Base-by-base conservation (phyloP, 169 alveolate species). In the Fabrea salina region DNA sequence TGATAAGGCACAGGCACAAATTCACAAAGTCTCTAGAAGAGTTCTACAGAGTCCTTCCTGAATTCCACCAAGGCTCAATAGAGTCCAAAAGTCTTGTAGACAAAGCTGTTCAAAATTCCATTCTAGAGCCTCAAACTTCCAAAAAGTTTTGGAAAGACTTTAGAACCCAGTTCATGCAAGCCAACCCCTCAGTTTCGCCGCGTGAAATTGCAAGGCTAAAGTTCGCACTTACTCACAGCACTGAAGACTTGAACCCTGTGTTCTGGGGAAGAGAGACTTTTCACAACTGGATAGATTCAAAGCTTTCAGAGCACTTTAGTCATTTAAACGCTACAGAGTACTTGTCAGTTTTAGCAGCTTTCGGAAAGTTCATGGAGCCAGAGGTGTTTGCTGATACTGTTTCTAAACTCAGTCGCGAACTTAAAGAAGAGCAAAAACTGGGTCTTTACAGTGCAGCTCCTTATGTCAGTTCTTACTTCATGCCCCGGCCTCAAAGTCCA, bases 201-300 rank as follows among this genome's bases (percentile, higher is more conserved):
- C 11, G 74, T 16, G 74, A 61, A 61, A 33, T 61, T 13, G 74
- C 74, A 37, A 61, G 74, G 54, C 32, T 61, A 1, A 61, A 61
- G 49, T 61, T 1, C 7, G 0, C 53, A 1, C 74, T 61, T 16
- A n/a, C 41, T 11, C 13, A 35, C 13, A 7, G 51, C 1, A 37
- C 41, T 11, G 19, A 22, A 35, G n/a, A 13, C 11, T 37, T 61
- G 1, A n/a, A n/a, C 2, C 54, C 32, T 35, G 13, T 30, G 0
- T 61, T 35, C 54, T 27, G 32, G 0, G 74, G 74, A 2, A 61
- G 74, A 61, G 54, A 47, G 0, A 51, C 49, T 61, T 30, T 61
- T 27, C 74, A 61, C 32, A 11, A 22, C 5, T 61, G 74, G 74
- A n/a, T 61, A 16, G 74, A 61, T 30, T 1, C 16, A 16, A 35